A percentile compares a stretch with the other conserved stretches of the same genome.
Conservation (phyloP, 352 stramenopile genomes). For the Globisporangium alternatum region DNA sequence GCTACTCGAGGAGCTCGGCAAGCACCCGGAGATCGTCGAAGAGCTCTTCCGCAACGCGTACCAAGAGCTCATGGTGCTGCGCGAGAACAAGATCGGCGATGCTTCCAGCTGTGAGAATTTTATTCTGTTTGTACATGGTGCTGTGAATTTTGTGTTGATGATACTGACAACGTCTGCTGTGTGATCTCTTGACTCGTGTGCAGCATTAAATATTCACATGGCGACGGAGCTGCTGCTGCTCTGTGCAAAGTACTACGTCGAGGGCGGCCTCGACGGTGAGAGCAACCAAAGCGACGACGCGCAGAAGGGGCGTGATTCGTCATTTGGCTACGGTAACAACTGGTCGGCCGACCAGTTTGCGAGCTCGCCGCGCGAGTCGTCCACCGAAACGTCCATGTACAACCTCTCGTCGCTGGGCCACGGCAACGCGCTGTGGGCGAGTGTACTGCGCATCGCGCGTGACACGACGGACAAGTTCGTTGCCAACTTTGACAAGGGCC, state of each 20-base stretch:
- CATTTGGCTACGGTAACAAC: slow-evolving; percentile 52
- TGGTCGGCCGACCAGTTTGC: slow-evolving; percentile 55
- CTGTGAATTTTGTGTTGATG: neutral
- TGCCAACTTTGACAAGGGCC: slow-evolving; percentile 51
- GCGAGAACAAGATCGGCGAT: slow-evolving; percentile 39
- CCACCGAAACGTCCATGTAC: slow-evolving; percentile 76
- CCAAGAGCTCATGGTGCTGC: slow-evolving; percentile 58
- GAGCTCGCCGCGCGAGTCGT: slow-evolving; percentile 50
- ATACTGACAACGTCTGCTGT: neutral
- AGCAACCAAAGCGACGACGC: slow-evolving; percentile 34
- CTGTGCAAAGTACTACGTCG: slow-evolving; percentile 55
- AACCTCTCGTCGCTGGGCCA: slow-evolving; percentile 62
- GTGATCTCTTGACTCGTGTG: neutral
- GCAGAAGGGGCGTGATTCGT: slow-evolving; percentile 31
- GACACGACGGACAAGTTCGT: slow-evolving; percentile 50
- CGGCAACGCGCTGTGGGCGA: slow-evolving; percentile 55
- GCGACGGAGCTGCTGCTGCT: slow-evolving; percentile 64
- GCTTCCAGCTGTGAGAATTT: slow-evolving; percentile 46
- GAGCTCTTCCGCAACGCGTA: slow-evolving; percentile 65
- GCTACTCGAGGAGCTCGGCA: slow-evolving; percentile 82
- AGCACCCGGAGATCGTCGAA: slow-evolving; percentile 62
- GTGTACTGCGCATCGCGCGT: slow-evolving; percentile 42
- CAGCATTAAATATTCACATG: slow-evolving; percentile 71
- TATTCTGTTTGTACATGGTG: neutral
- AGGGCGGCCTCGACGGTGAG: slow-evolving; percentile 35